Base-by-base conservation (phyloP, 441 rosid species). In the Breynia disticha region DNA sequence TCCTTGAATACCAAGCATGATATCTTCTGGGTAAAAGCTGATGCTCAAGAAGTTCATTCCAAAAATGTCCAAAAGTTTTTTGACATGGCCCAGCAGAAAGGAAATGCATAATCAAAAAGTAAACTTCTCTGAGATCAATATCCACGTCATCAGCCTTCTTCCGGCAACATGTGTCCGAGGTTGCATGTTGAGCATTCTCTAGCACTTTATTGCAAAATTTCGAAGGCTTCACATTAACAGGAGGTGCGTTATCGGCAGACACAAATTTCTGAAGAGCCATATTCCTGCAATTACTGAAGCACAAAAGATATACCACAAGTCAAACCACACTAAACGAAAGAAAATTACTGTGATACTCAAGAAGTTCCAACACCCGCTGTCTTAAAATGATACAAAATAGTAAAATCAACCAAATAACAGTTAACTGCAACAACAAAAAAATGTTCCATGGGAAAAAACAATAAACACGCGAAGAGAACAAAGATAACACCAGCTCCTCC, bases 1-100 rank as follows among this genome's bases (percentile, higher is more conserved):
- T 74, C 76, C 99, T 82, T 17, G 98, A 82, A 81, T 83, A 87
- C 95, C 93, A 81, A 64, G 97, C 87, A 79, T 90, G 99, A 68
- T 82, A 95, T 74, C 98, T 87, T 79, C 97, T 75, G 18, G 99
- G 99, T 63, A 87, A 75, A 71, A 90, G 90, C 67, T 90, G 90
- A 65, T 87, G 84, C 53, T 90, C 95, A 56, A 86, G 74, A 67
- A 95, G 87, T 69, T 95, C 99, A 71, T 84, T 81, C 86, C 72
- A 86, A 56, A 90, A 66, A 49, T 78, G 87, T 50, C 72, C 80
- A 74, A 19, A 84, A 44, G 95, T 86, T 69, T 75, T 75, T 46
- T 81, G 89, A 67, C 99, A 95, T 38, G 98, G 99, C 48, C 99
- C 93, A 66, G 76, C 64, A 20, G 95, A 86, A 58, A 91, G 87